These are phyloP conservation scores for Colletotrichum sp. DNA, from an alignment of 2,329 filamentous ascomycete genomes.

Conservation along the genomic window DNA sequence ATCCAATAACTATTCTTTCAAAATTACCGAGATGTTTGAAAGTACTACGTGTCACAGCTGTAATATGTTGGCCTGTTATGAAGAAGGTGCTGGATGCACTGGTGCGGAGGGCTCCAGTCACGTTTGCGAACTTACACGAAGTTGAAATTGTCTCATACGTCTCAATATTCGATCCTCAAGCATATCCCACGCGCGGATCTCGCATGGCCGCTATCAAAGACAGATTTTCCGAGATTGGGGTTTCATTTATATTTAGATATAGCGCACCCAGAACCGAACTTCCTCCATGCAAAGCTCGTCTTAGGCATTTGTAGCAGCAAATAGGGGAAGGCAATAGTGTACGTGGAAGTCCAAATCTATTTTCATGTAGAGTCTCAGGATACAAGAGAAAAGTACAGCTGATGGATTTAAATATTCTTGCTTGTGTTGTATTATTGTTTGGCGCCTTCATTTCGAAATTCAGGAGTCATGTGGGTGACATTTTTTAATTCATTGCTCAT, in stretches of 20 bases:
- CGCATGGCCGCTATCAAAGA: not conserved
- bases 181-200: not conserved
- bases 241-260: not conserved
- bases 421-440: not conserved
- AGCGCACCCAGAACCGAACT: not conserved
- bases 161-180: not conserved
- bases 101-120: not conserved
- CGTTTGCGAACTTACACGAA: not conserved
- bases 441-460: not conserved
- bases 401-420: not conserved
- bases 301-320: not conserved
- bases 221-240: not conserved
- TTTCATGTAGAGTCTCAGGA: not conserved
- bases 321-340: not conserved
- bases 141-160: not conserved
- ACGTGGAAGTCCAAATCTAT: not conserved
- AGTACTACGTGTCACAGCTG: not conserved
- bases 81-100: not conserved
- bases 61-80: not conserved
- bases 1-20: not conserved
- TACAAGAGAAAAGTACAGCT: not conserved
- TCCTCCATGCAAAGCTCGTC: not conserved
- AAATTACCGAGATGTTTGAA: not conserved
- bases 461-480: not conserved
- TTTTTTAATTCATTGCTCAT: not conserved